Conservation (phyloP, 208 protist species). For the Phytomonas sp. region DNA sequence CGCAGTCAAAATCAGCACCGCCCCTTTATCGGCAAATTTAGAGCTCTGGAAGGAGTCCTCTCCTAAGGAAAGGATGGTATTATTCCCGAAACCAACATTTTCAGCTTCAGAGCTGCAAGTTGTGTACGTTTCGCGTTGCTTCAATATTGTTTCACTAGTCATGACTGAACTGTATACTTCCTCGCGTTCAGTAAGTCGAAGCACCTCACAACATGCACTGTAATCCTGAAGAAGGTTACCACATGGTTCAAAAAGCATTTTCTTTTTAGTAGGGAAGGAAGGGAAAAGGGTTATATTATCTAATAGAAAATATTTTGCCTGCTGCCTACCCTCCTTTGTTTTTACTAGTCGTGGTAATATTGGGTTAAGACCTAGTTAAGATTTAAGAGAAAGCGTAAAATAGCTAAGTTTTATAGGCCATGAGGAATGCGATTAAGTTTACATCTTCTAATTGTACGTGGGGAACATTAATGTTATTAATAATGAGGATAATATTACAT, state of each 20-base stretch:
- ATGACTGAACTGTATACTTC: constrained; percentile 62
- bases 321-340: constrained; percentile 6
- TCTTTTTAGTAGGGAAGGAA: neutral
- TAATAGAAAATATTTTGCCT: neutral
- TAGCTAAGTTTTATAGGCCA: constrained; percentile 1
- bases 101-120: neutral
- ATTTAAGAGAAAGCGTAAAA: constrained; percentile 1
- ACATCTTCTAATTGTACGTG: neutral
- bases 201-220: constrained; percentile 77
- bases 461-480: neutral
- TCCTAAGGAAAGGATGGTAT: neutral
- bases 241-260: constrained; percentile 83
- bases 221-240: constrained; percentile 81
- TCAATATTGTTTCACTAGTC: neutral
- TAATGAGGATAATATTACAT: constrained; percentile 8
- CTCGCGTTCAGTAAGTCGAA: constrained; percentile 75
- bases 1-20: neutral
- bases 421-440: neutral
- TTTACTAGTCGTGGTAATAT: neutral
- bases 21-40: neutral
- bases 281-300: neutral
- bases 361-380: constrained; percentile 1
- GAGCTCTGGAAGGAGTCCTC: neutral
- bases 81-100: neutral
- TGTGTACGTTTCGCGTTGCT: neutral